Base-by-base conservation (phyloP, 176 grass and related monocot genomes). In the Phyllostachys edulis region DNA sequence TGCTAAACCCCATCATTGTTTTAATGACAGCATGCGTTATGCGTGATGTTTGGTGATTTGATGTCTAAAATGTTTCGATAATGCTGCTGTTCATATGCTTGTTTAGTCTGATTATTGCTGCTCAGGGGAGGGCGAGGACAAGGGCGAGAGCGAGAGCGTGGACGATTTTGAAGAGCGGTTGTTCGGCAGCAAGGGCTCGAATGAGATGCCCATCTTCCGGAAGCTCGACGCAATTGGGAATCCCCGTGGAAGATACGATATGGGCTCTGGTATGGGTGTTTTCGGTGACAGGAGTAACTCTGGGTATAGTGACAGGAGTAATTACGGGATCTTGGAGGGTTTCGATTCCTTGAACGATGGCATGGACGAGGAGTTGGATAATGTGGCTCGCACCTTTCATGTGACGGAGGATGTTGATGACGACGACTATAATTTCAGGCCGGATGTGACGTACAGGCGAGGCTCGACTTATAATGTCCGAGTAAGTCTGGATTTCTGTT, bases 341-440 rank as follows among this genome's bases (percentile, higher is more conserved):
- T 90, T 77, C 49, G 82, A 95, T 90, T 89, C 96, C 54, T 78
- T 84, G 23, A 21, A 80, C 12, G 91, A 98, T 90, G 89, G 93
- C n/a, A 85, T 95, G 89, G 86, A 83, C 44, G 74, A 87, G 14
- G 77, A 76, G 71, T 76, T 98, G 51, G 69, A 83, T 17, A 5
- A 89, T 11, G 62, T 21, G 5, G 86, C 88, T n/a, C 86, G 39
- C 15, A 86, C 70, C 16, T 90, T 85, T 80, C 71, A 83, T 27
- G 61, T 44, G 47, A 85, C 66, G 2, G 82, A 90, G 5, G 84
- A 94, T 24, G 44, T 84, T 4, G 83, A 63, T 0, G 91, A 90
- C 0, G 85, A 97, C 15, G 78, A 95, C 7, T 85, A 85, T 8
- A 67, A 90, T 0, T 98, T 87, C 65, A 90, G 96, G 83, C 86